A percentile compares a stretch with the other conserved stretches of the same genome.
Evolutionary conservation across 371 early-diverging fungal species (phyloP).

Genomic region (Mucor racemosus): DNA sequence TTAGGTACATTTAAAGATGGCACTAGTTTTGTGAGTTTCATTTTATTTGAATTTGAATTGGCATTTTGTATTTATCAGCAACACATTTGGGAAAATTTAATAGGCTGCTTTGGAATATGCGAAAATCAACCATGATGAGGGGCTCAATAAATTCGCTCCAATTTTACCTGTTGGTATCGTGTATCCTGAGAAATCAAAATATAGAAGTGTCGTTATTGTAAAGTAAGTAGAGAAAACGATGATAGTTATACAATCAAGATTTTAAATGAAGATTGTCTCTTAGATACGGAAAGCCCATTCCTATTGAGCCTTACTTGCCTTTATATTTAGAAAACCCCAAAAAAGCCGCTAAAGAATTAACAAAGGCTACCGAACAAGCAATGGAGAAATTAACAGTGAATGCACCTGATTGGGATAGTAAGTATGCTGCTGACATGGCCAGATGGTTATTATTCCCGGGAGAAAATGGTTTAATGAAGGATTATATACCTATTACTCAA

Average conservation of each 20-base stretch:
- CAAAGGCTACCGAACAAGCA: conserved; percentile 41
- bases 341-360: conserved; percentile 55
- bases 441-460: conserved; percentile 55
- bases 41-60: neutral
- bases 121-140: conserved; percentile 40
- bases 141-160: conserved; percentile 30
- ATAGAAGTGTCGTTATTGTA: conserved; percentile 57
- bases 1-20: conserved; percentile 55
- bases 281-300: conserved; percentile 61
- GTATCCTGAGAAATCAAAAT: conserved; percentile 62
- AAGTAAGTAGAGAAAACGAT: conserved; percentile 35
- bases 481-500: conserved; percentile 58
- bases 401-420: conserved; percentile 58
- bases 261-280: neutral
- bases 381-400: conserved; percentile 52
- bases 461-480: conserved; percentile 45
- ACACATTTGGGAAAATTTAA: neutral
- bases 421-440: conserved; percentile 57
- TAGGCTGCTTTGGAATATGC: conserved; percentile 60
- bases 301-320: conserved; percentile 47
- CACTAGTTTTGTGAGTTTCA: conserved; percentile 47
- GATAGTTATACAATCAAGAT: neutral
- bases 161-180: conserved; percentile 62
- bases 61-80: neutral
- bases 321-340: conserved; percentile 52